Evolutionary conservation across 306 rosid species (phyloP).

Genomic region (Hylodesmum podocarpum): DNA sequence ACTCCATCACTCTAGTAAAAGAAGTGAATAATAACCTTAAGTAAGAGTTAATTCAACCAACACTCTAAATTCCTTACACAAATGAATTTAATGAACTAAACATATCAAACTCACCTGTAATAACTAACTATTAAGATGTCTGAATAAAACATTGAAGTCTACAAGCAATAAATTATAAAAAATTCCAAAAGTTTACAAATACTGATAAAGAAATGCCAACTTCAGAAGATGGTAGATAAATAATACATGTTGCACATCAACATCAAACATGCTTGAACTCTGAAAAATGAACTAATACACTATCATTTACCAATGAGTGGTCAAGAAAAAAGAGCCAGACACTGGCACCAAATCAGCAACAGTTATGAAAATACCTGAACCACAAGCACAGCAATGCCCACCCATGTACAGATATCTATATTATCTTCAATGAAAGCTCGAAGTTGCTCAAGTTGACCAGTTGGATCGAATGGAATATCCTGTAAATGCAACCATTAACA

Average conservation of each 20-base stretch:
- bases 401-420: slow-evolving; percentile 73
- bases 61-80: neutral
- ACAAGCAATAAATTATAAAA: neutral
- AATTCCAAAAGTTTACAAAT: neutral
- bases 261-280: neutral
- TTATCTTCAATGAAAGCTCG: slow-evolving; percentile 68
- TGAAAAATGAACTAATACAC: neutral
- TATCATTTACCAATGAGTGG: slow-evolving; percentile 1
- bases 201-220: neutral
- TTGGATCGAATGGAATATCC: slow-evolving; percentile 90
- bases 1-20: neutral
- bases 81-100: neutral
- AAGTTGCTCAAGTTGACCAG: slow-evolving; percentile 73
- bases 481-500: slow-evolving; percentile 40
- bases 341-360: slow-evolving; percentile 18
- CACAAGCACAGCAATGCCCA: slow-evolving; percentile 60
- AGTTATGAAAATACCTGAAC: slow-evolving; percentile 63
- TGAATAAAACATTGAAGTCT: neutral
- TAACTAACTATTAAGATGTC: slow-evolving; percentile 1
- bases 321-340: slow-evolving; percentile 6
- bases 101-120: neutral
- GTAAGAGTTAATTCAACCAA: neutral
- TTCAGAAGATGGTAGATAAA: neutral
- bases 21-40: neutral
- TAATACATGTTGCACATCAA: neutral